Percentiles rank a stretch among this genome's conserved stretches.
Conservation (phyloP, 2,329 filamentous ascomycete genomes). For the Aspergillus novofumigatus region DNA sequence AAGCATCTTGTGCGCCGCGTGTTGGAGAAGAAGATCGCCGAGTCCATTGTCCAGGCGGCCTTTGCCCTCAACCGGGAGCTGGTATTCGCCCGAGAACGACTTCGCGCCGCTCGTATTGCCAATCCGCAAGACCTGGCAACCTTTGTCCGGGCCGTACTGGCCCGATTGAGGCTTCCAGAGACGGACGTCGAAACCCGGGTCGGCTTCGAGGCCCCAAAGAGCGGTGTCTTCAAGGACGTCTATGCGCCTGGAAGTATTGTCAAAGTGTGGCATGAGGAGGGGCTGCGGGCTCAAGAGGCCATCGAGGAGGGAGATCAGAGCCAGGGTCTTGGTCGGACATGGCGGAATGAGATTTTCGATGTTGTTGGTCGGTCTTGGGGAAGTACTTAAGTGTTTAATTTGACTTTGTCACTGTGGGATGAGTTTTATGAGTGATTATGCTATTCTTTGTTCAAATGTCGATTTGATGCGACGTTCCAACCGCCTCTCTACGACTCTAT, state of each 20-base stretch:
- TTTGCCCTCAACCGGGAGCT: constrained; percentile 78
- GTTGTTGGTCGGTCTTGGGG: constrained; percentile 21
- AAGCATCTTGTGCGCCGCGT: constrained; percentile 74
- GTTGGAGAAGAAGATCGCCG: constrained; percentile 72
- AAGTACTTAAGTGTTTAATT: neutral
- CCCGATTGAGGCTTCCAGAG: constrained; percentile 69
- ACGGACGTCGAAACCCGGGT: constrained; percentile 72
- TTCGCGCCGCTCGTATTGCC: constrained; percentile 79
- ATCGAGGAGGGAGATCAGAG: constrained; percentile 66
- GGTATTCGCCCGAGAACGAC: constrained; percentile 77
- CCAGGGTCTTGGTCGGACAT: constrained; percentile 52
- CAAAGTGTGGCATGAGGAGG: constrained; percentile 85
- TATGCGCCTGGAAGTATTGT: constrained; percentile 88
- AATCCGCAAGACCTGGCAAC: constrained; percentile 75
- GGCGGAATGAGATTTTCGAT: constrained; percentile 82
- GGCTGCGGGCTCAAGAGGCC: constrained; percentile 62
- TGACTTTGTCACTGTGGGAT: neutral
- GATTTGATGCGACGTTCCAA: neutral
- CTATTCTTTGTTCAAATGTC: neutral
- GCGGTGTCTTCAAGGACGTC: constrained; percentile 71
- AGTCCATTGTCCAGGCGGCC: constrained; percentile 65
- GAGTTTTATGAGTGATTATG: neutral
- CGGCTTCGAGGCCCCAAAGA: constrained; percentile 60
- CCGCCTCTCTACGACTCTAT: neutral
- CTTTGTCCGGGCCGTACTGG: constrained; percentile 77